Evolutionary conservation across 495 filamentous ascomycete genomes (phyloP).

Genomic region (Amphirosellinia nigrospora): DNA sequence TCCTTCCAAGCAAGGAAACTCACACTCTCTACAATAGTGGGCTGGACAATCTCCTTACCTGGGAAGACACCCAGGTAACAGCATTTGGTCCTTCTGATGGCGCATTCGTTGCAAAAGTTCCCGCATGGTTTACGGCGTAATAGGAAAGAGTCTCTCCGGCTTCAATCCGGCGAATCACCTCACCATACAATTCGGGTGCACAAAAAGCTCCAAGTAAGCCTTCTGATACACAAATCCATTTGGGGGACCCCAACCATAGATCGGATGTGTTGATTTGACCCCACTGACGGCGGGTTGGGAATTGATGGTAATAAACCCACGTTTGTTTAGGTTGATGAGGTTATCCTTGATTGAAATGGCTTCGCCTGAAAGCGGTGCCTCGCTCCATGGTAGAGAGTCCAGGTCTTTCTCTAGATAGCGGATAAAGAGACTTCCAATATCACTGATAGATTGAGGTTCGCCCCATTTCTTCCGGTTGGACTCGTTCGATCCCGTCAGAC

Average conservation of each 20-base stretch:
- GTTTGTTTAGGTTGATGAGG: slow-evolving; percentile 79
- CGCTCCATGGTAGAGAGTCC: slow-evolving; percentile 91
- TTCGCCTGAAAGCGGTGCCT: slow-evolving; percentile 82
- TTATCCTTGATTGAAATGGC: slow-evolving; percentile 76
- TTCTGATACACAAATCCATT: slow-evolving; percentile 99
- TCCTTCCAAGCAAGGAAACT: slow-evolving; percentile 99
- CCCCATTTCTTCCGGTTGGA: slow-evolving; percentile 97
- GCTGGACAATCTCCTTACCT: slow-evolving; percentile 97
- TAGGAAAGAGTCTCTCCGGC: slow-evolving; percentile 83
- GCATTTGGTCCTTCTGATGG: slow-evolving; percentile 88
- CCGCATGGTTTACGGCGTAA: slow-evolving; percentile 84
- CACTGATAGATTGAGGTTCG: slow-evolving; percentile 75
- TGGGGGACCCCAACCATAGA: slow-evolving; percentile 92
- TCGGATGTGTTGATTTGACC: slow-evolving; percentile 82
- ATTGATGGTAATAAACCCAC: slow-evolving; percentile 94
- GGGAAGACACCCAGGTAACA: slow-evolving; percentile 98
- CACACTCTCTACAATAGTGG: slow-evolving; percentile 97
- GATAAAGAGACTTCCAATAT: slow-evolving; percentile 83
- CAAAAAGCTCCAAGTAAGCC: slow-evolving; percentile 90
- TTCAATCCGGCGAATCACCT: slow-evolving; percentile 81
- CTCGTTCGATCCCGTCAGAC: slow-evolving; percentile 95
- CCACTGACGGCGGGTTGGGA: slow-evolving; percentile 96
- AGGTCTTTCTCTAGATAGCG: slow-evolving; percentile 81
- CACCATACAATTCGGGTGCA: slow-evolving; percentile 79
- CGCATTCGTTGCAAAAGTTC: slow-evolving; percentile 84